Percentiles rank a stretch among this genome's conserved stretches.
Conservation (phyloP, 805 yeast genomes). For the Cyberlindnera sargentensis region DNA sequence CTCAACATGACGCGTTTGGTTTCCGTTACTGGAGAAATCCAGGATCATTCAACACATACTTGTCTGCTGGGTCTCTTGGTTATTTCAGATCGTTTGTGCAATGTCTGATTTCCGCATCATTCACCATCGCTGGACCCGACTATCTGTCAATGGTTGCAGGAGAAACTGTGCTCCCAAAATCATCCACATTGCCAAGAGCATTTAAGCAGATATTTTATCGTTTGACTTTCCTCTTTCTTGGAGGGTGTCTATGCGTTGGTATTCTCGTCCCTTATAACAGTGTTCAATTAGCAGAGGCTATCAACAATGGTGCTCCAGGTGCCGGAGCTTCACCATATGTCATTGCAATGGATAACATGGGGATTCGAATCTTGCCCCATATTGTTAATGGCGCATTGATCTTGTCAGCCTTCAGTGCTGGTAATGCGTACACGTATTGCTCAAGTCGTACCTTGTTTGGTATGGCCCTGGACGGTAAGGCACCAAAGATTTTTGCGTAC, state of each 20-base stretch:
- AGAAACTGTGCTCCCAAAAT: conserved; percentile 58
- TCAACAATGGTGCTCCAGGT: conserved; percentile 38
- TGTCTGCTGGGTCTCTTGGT: conserved; percentile 52
- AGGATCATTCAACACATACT: conserved; percentile 47
- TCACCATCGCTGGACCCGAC: conserved; percentile 80
- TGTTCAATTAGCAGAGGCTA: background rate
- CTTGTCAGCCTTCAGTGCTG: conserved; percentile 48
- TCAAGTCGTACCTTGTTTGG: conserved; percentile 51
- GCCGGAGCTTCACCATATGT: conserved; percentile 43
- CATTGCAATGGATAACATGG: conserved; percentile 46
- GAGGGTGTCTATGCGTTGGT: conserved; percentile 62
- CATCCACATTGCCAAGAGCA: conserved; percentile 62
- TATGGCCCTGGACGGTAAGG: conserved; percentile 46
- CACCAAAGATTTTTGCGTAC: conserved; percentile 47
- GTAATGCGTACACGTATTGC: conserved; percentile 50
- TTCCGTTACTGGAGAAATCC: conserved; percentile 44
- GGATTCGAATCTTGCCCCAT: conserved; percentile 41
- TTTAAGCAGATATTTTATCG: conserved; percentile 66
- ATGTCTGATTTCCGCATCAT: conserved; percentile 61
- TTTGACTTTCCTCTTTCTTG: conserved; percentile 49
- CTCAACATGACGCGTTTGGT: conserved; percentile 53
- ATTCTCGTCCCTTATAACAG: conserved; percentile 57
- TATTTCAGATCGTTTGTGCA: conserved; percentile 67
- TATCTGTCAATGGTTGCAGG: conserved; percentile 77
- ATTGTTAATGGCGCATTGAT: conserved; percentile 46